phyloP scores from a whole-genome alignment of 164 flowering plant genomes.

The Houttuynia cordata region DNA sequence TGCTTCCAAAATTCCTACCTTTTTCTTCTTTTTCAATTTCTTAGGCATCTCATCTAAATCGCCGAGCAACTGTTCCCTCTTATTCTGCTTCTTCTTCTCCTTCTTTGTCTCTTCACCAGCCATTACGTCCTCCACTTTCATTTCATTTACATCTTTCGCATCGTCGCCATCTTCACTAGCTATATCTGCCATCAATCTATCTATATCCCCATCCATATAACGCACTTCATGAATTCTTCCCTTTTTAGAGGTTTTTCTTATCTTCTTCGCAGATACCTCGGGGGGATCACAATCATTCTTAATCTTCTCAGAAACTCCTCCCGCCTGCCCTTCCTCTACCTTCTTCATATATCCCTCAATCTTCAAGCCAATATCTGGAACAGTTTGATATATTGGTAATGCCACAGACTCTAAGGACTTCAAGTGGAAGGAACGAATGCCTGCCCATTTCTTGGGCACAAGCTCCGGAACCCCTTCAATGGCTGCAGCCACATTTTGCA shows the following conservation, averaged over 20 bases:
- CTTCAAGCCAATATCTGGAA: conserved; percentile 61
- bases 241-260: conserved; percentile 27
- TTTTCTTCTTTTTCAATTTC: too few species aligned
- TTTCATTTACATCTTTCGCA: conserved; percentile 7
- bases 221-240: conserved; percentile 51
- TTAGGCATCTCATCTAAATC: too few species aligned
- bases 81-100: not conserved
- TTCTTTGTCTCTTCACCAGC: not conserved
- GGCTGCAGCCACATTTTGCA: conserved; percentile 51
- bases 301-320: conserved; percentile 6
- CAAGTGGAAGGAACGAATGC: conserved; percentile 61
- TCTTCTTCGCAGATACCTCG: conserved; percentile 9
- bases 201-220: conserved; percentile 34
- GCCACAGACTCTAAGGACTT: conserved; percentile 62
- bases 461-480: conserved; percentile 43
- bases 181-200: conserved; percentile 7
- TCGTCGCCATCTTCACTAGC: conserved; percentile 10
- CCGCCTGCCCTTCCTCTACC: conserved; percentile 10
- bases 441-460: conserved; percentile 62
- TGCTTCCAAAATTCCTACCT: too few species aligned
- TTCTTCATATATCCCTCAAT: conserved; percentile 31
- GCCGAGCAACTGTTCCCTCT: too few species aligned
- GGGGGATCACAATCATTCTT: not conserved
- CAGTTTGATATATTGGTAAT: conserved; percentile 59
- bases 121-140: not conserved